Percentiles rank a stretch among this genome's conserved stretches.
Evolutionary conservation across 1,284 basidiomycete species (phyloP).

Genomic region (Puccinia novopanici): DNA sequence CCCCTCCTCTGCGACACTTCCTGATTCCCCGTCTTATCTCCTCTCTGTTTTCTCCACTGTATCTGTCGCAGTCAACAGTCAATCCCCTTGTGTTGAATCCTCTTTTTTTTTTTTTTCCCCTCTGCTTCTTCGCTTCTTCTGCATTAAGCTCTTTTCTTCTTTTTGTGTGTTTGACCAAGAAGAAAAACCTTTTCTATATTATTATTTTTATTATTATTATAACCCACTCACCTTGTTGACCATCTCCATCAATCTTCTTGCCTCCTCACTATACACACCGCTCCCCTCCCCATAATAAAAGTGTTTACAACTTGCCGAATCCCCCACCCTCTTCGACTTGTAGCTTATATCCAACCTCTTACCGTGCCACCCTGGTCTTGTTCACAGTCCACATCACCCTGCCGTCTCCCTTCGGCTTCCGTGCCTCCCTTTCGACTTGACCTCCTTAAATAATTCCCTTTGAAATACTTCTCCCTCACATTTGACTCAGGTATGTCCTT

Average conservation of each 20-base stretch:
- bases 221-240: background rate
- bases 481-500: no score
- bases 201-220: no score
- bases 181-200: no score
- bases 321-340: background rate
- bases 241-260: background rate
- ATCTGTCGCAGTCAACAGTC: conserved; percentile 7
- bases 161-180: background rate
- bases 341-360: background rate
- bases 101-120: background rate
- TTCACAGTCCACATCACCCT: background rate
- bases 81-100: no score
- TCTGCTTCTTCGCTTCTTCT: background rate
- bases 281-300: background rate
- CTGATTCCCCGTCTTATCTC: background rate
- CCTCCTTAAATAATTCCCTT: no score
- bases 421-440: no score
- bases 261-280: background rate
- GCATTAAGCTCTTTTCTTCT: background rate
- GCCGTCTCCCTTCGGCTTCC: background rate
- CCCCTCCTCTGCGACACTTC: background rate
- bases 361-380: background rate
- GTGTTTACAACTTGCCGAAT: background rate
- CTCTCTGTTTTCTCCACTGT: background rate
- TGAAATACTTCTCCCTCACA: no score